phyloP scores from a whole-genome alignment of 2,329 filamentous ascomycete genomes.

The Monosporascus ibericus region DNA sequence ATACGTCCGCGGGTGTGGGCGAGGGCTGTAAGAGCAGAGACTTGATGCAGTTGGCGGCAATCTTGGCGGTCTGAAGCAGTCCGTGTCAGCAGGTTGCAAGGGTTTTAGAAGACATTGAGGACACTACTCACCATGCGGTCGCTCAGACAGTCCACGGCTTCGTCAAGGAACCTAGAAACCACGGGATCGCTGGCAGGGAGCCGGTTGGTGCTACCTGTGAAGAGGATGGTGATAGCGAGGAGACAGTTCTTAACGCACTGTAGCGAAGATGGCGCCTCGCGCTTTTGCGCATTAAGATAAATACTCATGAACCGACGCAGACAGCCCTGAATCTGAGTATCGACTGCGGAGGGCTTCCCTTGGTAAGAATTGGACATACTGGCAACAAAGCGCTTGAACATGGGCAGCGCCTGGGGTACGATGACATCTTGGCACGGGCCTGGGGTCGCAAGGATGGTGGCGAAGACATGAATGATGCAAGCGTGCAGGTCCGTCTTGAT shows the following conservation, averaged over 20 bases:
- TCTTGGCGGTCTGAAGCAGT: slow-evolving; percentile 66
- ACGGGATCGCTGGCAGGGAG: slow-evolving; percentile 71
- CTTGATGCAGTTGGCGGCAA: slow-evolving; percentile 83
- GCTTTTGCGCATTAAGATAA: slow-evolving; percentile 67
- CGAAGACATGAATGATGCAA: slow-evolving; percentile 94
- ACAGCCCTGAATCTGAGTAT: slow-evolving; percentile 72
- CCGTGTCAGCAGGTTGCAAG: slow-evolving; percentile 8
- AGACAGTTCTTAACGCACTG: slow-evolving; percentile 90
- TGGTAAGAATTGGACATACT: slow-evolving; percentile 54
- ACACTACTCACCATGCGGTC: slow-evolving; percentile 57
- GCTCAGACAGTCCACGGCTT: slow-evolving; percentile 77
- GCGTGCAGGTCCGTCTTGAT: slow-evolving; percentile 96
- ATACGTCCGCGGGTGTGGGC: slow-evolving; percentile 60
- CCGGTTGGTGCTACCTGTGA: slow-evolving; percentile 71
- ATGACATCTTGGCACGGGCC: slow-evolving; percentile 75
- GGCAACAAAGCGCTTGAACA: slow-evolving; percentile 83
- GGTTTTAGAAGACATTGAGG: too few species aligned
- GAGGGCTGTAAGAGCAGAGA: slow-evolving; percentile 68
- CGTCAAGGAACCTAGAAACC: slow-evolving; percentile 67
- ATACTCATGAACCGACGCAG: slow-evolving; percentile 78
- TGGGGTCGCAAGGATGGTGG: slow-evolving; percentile 82
- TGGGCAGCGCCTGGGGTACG: slow-evolving; percentile 82
- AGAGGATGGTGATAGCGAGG: slow-evolving; percentile 79
- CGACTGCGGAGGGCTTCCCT: slow-evolving; percentile 56
- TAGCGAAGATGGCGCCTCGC: slow-evolving; percentile 69